Base-by-base conservation (phyloP, 2,329 filamentous ascomycete genomes). In the Pseudocercospora crystallina region DNA sequence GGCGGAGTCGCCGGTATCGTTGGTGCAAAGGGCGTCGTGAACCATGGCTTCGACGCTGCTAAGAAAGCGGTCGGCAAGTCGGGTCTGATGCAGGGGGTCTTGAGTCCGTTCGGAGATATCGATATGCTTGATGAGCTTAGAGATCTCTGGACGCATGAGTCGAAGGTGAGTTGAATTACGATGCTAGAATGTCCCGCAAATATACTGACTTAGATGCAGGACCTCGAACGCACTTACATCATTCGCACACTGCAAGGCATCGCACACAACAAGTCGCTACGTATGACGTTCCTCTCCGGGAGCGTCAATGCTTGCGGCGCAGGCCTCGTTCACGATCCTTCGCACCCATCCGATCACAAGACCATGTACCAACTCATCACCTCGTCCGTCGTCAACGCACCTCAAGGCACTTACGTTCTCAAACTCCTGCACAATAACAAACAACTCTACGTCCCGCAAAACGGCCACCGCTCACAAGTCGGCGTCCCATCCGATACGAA, bases 321-420 rank as follows among this genome's bases (percentile, higher is more conserved):
- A 15, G 94, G 94, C 51, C 81, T 99, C 9, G 84, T 99, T 1
- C 94, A 99, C 71, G 94, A 99, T 71, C 94, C 94, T 0, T 81
- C 87, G 14, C 89, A 94, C 68, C 92, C 92, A 0, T 84, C 83
- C 34, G 90, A 97, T 71, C 90, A 97, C 79, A 99, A 97, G 74
- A 96, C 94, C 26, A 99, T 99, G 92, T 99, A 97, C 74, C 94
- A 99, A 71, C 81, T 99, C 69, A 96, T 97, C 68, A 86, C 91
- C 1, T 91, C 90, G 2, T 85, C 90, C 5, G 89, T 99, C 54
- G 92, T 97, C 47, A 95, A 95, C 40, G 87, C 88, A 0, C 92
- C 94, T 0, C 87, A 90, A 2, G 82, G 86, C 41, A 82, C 81
- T 60, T 96, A 96, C 72, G 85, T 97, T 36, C 80, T 97, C 61